phyloP scores from a whole-genome alignment of 2,329 filamentous ascomycete genomes.

The Trichoderma sp. region DNA sequence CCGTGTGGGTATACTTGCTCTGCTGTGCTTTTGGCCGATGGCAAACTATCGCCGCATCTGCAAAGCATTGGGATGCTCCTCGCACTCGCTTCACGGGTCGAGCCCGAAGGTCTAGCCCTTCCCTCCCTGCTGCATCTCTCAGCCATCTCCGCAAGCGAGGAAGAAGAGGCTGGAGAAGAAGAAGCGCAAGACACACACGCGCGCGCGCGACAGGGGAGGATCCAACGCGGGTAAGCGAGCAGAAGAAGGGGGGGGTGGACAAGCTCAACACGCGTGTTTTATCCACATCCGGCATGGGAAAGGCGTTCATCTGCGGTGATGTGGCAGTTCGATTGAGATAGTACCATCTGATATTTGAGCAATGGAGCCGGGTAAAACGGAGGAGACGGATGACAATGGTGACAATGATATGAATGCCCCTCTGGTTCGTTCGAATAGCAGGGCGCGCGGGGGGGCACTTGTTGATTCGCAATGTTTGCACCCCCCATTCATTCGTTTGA shows the following conservation, averaged over 20 bases:
- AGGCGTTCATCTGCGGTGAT: constrained; percentile 4
- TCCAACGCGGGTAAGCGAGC: neutral
- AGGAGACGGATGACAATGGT: neutral
- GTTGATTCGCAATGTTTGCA: neutral
- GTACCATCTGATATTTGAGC: neutral
- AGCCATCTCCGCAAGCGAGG: neutral
- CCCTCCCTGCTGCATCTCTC: neutral
- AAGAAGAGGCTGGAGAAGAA: neutral
- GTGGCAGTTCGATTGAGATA: neutral
- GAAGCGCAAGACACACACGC: neutral
- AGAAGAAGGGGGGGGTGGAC: neutral
- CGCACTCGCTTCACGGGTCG: constrained; percentile 58
- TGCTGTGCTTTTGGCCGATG: constrained; percentile 76
- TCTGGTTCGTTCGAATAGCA: constrained; percentile 9
- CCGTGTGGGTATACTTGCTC: constrained; percentile 77
- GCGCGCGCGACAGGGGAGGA: neutral
- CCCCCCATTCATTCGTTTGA: neutral
- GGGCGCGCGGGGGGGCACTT: neutral
- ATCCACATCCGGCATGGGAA: neutral
- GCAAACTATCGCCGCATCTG: constrained; percentile 51
- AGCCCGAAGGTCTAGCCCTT: constrained; percentile 46
- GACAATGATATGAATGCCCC: constrained; percentile 15
- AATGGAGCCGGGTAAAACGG: neutral
- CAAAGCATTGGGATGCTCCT: constrained; percentile 47
- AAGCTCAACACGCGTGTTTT: neutral